phyloP scores from a whole-genome alignment of 139 green algal species.

The Closterium sp. region DNA sequence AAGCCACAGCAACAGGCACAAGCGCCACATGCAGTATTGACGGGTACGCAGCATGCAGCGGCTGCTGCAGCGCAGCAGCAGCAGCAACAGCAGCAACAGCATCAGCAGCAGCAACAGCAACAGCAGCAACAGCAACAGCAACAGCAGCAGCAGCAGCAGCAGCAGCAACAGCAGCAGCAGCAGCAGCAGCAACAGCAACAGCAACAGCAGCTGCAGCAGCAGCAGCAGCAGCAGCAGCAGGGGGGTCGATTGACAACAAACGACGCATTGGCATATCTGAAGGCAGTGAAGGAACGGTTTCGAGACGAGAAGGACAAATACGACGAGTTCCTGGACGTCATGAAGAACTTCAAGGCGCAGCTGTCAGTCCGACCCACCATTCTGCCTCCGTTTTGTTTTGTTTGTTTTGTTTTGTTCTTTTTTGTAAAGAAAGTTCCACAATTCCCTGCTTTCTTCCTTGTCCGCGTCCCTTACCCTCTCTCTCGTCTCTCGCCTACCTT shows the following conservation, averaged over 20 bases:
- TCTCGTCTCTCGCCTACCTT: not conserved
- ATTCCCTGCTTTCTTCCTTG: not conserved
- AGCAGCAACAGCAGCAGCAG: conserved; percentile 20
- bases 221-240: conserved; percentile 27
- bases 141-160: conserved; percentile 7
- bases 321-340: conserved; percentile 96
- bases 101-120: no score
- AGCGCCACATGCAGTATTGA: not conserved
- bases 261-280: conserved; percentile 80
- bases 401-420: no score
- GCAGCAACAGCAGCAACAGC: not conserved
- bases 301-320: conserved; percentile 80
- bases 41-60: not conserved
- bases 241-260: conserved; percentile 61
- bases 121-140: not conserved
- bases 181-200: not conserved
- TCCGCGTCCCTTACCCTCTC: not conserved
- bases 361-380: conserved; percentile 55
- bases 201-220: conserved; percentile 21
- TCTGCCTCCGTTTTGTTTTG: no score
- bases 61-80: not conserved
- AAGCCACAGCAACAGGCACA: not conserved
- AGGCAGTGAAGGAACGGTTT: conserved; percentile 80
- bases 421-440: no score
- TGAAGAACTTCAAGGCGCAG: conserved; percentile 99